Evolutionary conservation across 768 basidiomycete genomes (phyloP).

Genomic region (Termitomyces sp.): DNA sequence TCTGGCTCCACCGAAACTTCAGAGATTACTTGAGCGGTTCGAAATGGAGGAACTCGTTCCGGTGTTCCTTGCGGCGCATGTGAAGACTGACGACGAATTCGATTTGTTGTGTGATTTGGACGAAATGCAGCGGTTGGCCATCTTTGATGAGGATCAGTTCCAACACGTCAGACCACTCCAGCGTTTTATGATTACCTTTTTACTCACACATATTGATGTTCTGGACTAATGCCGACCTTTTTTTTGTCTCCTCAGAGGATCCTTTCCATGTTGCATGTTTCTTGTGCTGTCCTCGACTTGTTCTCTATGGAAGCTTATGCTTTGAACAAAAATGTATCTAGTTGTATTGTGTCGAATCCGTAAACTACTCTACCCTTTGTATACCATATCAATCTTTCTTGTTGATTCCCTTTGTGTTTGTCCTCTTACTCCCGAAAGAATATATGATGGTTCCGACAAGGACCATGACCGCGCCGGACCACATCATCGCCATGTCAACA

Average conservation of each 20-base stretch:
- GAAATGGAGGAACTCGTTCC: background rate
- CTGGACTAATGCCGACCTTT: background rate
- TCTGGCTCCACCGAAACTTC: background rate
- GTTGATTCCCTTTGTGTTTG: slow-evolving; percentile 16
- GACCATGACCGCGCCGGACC: slow-evolving; percentile 64
- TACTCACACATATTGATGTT: background rate
- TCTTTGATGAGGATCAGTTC: background rate
- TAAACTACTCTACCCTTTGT: background rate
- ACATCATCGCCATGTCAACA: slow-evolving; percentile 47
- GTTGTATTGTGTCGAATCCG: background rate
- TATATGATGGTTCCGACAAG: slow-evolving; percentile 69
- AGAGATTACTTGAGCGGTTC: background rate
- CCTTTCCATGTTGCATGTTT: background rate
- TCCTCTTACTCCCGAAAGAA: slow-evolving; percentile 34
- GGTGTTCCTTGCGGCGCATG: background rate
- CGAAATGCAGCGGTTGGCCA: background rate
- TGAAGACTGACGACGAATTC: background rate
- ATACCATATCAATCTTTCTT: slow-evolving; percentile 3
- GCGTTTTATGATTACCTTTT: background rate
- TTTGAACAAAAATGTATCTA: background rate
- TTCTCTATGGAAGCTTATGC: background rate
- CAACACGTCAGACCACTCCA: background rate
- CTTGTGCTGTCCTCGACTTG: background rate
- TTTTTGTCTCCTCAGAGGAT: background rate
- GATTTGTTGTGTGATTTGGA: background rate